Conservation (phyloP, 805 yeast species). For the Nakazawaea ernobii region DNA sequence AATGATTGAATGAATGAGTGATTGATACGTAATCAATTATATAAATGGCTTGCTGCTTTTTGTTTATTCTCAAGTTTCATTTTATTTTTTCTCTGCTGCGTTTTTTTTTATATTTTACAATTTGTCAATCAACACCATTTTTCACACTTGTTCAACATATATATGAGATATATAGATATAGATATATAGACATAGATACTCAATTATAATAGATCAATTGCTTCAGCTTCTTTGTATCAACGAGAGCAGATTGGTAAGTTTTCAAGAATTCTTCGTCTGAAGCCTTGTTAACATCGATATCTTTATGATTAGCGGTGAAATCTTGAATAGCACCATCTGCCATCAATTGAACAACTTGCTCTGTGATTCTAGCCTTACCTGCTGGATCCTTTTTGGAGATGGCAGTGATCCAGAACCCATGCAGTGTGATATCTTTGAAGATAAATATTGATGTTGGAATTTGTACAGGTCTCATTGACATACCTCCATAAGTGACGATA, state of each 20-base stretch:
- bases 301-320: slow-evolving; percentile 38
- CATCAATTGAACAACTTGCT: slow-evolving; percentile 51
- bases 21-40: too few relatives aligned
- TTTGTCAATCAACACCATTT: too few relatives aligned
- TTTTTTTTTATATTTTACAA: too few relatives aligned
- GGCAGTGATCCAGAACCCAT: slow-evolving; percentile 91
- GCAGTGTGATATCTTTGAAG: slow-evolving; percentile 78
- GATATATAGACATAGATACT: too few relatives aligned
- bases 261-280: slow-evolving; percentile 36
- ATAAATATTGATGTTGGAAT: slow-evolving; percentile 85
- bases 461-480: slow-evolving; percentile 94
- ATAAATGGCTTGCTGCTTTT: not conserved
- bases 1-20: too few relatives aligned
- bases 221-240: slow-evolving; percentile 34
- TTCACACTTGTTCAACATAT: too few relatives aligned
- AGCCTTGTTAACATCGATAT: slow-evolving; percentile 28
- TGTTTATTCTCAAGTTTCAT: not conserved
- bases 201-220: slow-evolving; percentile 24
- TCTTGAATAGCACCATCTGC: slow-evolving; percentile 48
- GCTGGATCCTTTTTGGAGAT: slow-evolving; percentile 56
- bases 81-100: not conserved
- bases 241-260: slow-evolving; percentile 38
- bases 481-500: slow-evolving; percentile 92
- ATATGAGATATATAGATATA: too few relatives aligned
- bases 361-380: slow-evolving; percentile 49